Percentiles rank a stretch among this genome's conserved stretches.
These are phyloP conservation scores for Coemansia sp. DNA, from an alignment of 192 early-diverging fungal genomes.

Conservation along the genomic window DNA sequence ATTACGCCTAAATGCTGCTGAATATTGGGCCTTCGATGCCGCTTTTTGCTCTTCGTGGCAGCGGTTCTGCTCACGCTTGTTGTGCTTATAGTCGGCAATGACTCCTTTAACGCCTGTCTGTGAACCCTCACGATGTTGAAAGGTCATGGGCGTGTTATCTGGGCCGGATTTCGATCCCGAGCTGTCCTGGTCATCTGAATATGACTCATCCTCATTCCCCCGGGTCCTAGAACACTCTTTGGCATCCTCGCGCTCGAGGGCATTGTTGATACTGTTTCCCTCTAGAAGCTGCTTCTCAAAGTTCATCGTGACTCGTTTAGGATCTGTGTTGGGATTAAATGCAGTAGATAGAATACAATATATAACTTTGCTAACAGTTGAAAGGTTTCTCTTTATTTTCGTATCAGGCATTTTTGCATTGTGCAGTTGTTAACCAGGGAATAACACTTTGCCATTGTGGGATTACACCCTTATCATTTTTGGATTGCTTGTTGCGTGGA, in stretches of 20 bases:
- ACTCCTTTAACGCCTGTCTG: conserved; percentile 54
- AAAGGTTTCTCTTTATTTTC: background rate
- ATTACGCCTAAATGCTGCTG: conserved; percentile 3
- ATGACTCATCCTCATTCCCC: conserved; percentile 6
- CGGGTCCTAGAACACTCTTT: background rate
- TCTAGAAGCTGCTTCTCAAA: conserved; percentile 2
- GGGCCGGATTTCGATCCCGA: background rate
- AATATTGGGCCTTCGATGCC: conserved; percentile 6
- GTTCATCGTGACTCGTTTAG: background rate
- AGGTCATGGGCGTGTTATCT: background rate
- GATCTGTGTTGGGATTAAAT: background rate
- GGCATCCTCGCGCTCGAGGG: background rate
- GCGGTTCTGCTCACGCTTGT: conserved; percentile 10
- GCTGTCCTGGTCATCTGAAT: background rate
- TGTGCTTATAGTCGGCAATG: conserved; percentile 45
- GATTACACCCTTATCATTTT: background rate
- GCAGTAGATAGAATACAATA: background rate
- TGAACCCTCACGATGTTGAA: conserved; percentile 27
- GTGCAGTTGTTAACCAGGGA: too few species aligned
- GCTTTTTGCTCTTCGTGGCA: conserved; percentile 7
- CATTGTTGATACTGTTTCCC: background rate
- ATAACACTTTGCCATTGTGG: background rate
- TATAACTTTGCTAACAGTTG: background rate
- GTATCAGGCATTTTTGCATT: too few species aligned
- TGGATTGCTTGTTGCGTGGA: too few species aligned